phyloP scores from a whole-genome alignment of 2,329 filamentous ascomycete species.

The Phaeoacremonium minimum region DNA sequence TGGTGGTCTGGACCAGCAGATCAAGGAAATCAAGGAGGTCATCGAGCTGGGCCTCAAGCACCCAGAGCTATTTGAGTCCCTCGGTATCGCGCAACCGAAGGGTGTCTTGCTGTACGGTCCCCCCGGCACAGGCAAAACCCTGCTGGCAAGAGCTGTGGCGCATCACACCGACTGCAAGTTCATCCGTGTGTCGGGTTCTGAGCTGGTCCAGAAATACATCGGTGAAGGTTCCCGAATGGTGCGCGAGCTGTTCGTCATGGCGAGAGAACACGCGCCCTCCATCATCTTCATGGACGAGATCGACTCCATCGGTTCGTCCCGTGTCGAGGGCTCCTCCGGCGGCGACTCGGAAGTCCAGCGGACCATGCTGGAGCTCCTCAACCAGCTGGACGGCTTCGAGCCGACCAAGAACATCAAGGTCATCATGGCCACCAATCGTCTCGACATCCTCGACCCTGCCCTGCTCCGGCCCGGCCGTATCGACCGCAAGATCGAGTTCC shows the following conservation, averaged over 20 bases:
- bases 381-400: constrained; percentile 98
- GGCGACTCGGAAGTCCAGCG: constrained; percentile 97
- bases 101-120: constrained; percentile 95
- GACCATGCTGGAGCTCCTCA: constrained; percentile 96
- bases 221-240: constrained; percentile 98
- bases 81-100: constrained; percentile 97
- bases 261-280: constrained; percentile 91
- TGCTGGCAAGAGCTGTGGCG: constrained; percentile 90
- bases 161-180: constrained; percentile 99
- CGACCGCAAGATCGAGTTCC: constrained; percentile 98
- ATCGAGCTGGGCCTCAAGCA: constrained; percentile 98
- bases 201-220: constrained; percentile 98
- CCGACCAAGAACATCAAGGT: constrained; percentile 99
- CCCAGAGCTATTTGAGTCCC: constrained; percentile 97
- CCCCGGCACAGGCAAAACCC: constrained; percentile 93
- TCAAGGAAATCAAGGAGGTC: constrained; percentile 99
- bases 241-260: constrained; percentile 98
- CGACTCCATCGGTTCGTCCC: constrained; percentile 95
- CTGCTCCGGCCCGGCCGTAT: constrained; percentile 94
- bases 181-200: constrained; percentile 92
- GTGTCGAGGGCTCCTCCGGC: constrained; percentile 91
- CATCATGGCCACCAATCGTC: constrained; percentile 98
- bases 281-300: constrained; percentile 99
- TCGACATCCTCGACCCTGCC: constrained; percentile 95
- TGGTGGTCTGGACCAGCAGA: constrained; percentile 95